Evolutionary conservation across 2,329 filamentous ascomycete species (phyloP).

Genomic region (Ceratocystiopsis sp.): DNA sequence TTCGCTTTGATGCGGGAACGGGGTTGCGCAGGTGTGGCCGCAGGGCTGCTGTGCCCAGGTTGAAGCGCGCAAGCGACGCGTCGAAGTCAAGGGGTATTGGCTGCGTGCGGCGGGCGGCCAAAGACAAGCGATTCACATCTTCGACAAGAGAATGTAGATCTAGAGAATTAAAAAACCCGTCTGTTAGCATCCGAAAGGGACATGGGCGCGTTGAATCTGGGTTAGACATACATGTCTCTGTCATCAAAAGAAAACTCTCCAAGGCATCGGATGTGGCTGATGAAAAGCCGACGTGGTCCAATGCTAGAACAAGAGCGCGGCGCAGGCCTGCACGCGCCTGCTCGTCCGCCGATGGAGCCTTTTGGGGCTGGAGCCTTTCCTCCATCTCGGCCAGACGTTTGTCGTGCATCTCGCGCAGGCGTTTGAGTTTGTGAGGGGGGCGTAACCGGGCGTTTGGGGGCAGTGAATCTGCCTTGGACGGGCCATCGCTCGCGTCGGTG

Average conservation of each 20-base stretch:
- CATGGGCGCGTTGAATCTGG: background rate
- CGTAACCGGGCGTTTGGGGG: constrained; percentile 2
- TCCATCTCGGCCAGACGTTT: background rate
- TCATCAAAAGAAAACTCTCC: constrained; percentile 37
- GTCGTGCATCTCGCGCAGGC: constrained; percentile 5
- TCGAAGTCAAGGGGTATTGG: constrained; percentile 42
- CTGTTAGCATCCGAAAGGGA: background rate
- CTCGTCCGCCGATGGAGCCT: constrained; percentile 12
- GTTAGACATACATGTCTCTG: constrained; percentile 34
- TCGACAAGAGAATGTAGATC: constrained; percentile 32
- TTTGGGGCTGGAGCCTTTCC: background rate
- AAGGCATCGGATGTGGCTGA: constrained; percentile 36
- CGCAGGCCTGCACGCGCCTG: constrained; percentile 27
- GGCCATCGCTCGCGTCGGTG: background rate
- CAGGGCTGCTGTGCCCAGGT: constrained; percentile 32
- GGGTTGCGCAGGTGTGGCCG: constrained; percentile 40
- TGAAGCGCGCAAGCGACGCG: constrained; percentile 30
- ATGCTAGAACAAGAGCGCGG: constrained; percentile 36
- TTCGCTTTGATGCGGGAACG: constrained; percentile 20
- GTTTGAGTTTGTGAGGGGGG: constrained; percentile 5
- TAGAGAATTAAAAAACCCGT: constrained; percentile 26
- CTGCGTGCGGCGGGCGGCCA: constrained; percentile 32
- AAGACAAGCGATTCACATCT: constrained; percentile 28
- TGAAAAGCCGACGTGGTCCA: constrained; percentile 42
- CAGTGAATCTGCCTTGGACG: background rate